phyloP scores from a whole-genome alignment of 1,139 yeast genomes.

The Yamadazyma dendronema region DNA sequence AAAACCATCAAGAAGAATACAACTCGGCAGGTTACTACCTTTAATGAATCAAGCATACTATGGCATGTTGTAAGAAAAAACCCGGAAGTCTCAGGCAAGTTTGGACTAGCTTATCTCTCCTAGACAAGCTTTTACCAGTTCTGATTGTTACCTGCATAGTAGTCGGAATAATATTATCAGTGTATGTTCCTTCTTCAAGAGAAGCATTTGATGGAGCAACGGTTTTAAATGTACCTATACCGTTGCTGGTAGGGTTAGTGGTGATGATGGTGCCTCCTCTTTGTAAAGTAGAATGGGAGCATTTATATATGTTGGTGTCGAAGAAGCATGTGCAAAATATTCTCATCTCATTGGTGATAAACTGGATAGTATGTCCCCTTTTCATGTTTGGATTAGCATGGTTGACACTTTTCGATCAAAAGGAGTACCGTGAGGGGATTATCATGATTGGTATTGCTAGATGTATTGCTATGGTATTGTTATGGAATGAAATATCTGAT shows the following conservation, averaged over 20 bases:
- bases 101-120: slow-evolving; percentile 16
- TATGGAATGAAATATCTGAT: slow-evolving; percentile 59
- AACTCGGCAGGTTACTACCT: too few species aligned
- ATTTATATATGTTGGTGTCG: slow-evolving; percentile 16
- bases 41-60: not conserved
- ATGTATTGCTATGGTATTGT: slow-evolving; percentile 63
- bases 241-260: slow-evolving; percentile 52
- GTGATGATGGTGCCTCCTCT: slow-evolving; percentile 62
- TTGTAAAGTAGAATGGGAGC: slow-evolving; percentile 54
- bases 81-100: slow-evolving; percentile 1
- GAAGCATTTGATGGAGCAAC: slow-evolving; percentile 27
- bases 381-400: slow-evolving; percentile 59
- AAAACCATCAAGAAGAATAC: too few species aligned
- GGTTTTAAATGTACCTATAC: slow-evolving; percentile 35
- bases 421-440: slow-evolving; percentile 52
- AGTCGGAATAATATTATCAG: slow-evolving; percentile 30
- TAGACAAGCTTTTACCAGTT: slow-evolving; percentile 28
- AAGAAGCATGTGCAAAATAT: slow-evolving; percentile 23
- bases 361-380: slow-evolving; percentile 60
- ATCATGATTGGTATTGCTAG: slow-evolving; percentile 61
- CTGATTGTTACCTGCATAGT: slow-evolving; percentile 27
- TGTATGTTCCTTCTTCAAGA: slow-evolving; percentile 30
- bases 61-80: not conserved
- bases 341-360: slow-evolving; percentile 40
- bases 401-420: slow-evolving; percentile 48